phyloP scores from a whole-genome alignment of 768 basidiomycete genomes.

The Amanita exitialis region DNA sequence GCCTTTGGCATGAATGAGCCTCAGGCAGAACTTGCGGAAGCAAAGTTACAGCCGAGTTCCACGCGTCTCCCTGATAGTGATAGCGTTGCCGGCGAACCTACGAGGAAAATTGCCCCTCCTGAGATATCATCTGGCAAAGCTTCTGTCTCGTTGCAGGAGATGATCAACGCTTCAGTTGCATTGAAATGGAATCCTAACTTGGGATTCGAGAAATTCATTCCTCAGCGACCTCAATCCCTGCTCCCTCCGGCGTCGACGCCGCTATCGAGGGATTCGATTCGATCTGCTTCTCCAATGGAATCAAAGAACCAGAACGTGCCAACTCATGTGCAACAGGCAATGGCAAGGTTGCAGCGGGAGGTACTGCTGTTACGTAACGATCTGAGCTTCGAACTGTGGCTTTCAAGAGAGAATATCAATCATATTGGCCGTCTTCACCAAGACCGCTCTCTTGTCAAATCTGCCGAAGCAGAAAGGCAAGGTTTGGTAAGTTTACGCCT shows the following conservation, averaged over 20 bases:
- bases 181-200: conserved; percentile 64
- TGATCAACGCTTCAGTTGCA: conserved; percentile 62
- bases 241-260: conserved; percentile 25
- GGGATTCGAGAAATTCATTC: conserved; percentile 41
- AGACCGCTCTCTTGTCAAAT: conserved; percentile 60
- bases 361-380: conserved; percentile 68
- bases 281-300: conserved; percentile 8
- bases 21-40: conserved; percentile 11
- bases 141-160: conserved; percentile 60
- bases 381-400: conserved; percentile 79
- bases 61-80: background rate
- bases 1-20: conserved; percentile 36
- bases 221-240: conserved; percentile 42
- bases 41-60: background rate
- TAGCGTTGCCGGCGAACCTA: background rate
- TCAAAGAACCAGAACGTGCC: conserved; percentile 21
- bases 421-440: conserved; percentile 77
- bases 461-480: conserved; percentile 75
- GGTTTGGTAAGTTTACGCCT: conserved; percentile 45
- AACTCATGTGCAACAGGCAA: conserved; percentile 47
- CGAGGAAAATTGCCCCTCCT: conserved; percentile 22
- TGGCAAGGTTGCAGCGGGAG: conserved; percentile 67
- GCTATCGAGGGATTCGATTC: background rate
- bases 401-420: conserved; percentile 69
- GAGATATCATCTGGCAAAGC: conserved; percentile 27